Evolutionary conservation across 768 basidiomycete genomes (phyloP).

Genomic region (Zangia roseola): DNA sequence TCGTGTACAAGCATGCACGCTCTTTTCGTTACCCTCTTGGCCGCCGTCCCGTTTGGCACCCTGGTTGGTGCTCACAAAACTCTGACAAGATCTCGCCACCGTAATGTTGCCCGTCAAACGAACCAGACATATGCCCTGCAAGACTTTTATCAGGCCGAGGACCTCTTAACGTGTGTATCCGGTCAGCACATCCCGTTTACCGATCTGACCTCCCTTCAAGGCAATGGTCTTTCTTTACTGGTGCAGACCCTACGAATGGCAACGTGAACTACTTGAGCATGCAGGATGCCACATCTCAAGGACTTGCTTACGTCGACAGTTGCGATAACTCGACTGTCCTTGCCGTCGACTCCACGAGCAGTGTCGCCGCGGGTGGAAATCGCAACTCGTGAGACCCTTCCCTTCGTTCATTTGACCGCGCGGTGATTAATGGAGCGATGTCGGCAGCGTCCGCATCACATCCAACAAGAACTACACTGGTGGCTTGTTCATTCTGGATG

Average conservation of each 20-base stretch:
- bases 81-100: constrained; percentile 29
- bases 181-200: neutral
- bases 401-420: neutral
- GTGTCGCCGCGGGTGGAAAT: constrained; percentile 47
- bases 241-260: constrained; percentile 68
- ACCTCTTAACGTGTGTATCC: constrained; percentile 56
- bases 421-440: neutral
- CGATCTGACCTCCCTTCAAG: constrained; percentile 34
- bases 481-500: constrained; percentile 78
- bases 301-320: constrained; percentile 60
- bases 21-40: constrained; percentile 33
- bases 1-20: constrained; percentile 23
- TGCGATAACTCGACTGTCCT: constrained; percentile 55
- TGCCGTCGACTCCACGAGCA: constrained; percentile 58
- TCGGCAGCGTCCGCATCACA: constrained; percentile 60
- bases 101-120: constrained; percentile 20
- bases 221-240: constrained; percentile 65
- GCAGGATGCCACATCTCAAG: constrained; percentile 46
- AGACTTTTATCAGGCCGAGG: constrained; percentile 47
- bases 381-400: constrained; percentile 47
- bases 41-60: constrained; percentile 33
- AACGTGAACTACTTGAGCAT: constrained; percentile 57
- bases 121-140: constrained; percentile 35
- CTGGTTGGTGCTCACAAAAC: constrained; percentile 36
- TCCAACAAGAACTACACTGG: constrained; percentile 57